Percentiles rank a stretch among this genome's conserved stretches.
Evolutionary conservation across 1,284 basidiomycete genomes (phyloP).

Genomic region (Ustilago curta): DNA sequence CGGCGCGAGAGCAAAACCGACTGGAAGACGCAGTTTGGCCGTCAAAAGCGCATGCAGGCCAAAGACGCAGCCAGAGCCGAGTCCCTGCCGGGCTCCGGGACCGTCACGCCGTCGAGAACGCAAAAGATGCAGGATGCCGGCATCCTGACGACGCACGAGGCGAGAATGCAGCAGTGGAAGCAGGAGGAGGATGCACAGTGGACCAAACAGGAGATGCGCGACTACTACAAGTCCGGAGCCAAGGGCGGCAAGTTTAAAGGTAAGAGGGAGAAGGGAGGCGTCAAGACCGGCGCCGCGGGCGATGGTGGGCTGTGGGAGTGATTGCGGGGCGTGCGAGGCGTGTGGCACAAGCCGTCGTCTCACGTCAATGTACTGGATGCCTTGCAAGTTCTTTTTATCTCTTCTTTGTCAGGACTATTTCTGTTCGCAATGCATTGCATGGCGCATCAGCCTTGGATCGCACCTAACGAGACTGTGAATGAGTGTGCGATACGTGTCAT

Average conservation of each 20-base stretch:
- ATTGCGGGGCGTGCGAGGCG: background rate
- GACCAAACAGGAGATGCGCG: slow-evolving; percentile 59
- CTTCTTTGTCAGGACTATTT: background rate
- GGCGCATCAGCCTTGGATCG: background rate
- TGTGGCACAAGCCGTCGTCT: too few species aligned
- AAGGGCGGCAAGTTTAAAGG: slow-evolving; percentile 65
- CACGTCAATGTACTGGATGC: too few species aligned
- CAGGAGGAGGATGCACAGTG: slow-evolving; percentile 40
- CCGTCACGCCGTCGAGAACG: slow-evolving; percentile 50
- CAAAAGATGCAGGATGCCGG: slow-evolving; percentile 56
- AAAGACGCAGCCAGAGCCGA: slow-evolving; percentile 48
- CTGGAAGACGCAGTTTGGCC: slow-evolving; percentile 57
- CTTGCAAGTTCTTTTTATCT: background rate
- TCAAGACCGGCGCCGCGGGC: slow-evolving; percentile 49
- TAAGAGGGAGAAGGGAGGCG: slow-evolving; percentile 60
- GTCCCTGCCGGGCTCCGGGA: slow-evolving; percentile 40
- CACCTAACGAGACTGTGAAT: background rate
- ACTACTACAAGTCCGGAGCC: slow-evolving; percentile 59
- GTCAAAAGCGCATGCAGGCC: slow-evolving; percentile 42
- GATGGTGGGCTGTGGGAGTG: slow-evolving; percentile 62
- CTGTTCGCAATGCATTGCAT: background rate
- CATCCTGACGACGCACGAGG: slow-evolving; percentile 49
- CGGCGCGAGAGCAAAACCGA: slow-evolving; percentile 62
- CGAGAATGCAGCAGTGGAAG: slow-evolving; percentile 60
- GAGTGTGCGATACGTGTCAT: background rate